phyloP scores from a whole-genome alignment of 768 basidiomycete species.

The Krasilnikovozyma curviuscula region DNA sequence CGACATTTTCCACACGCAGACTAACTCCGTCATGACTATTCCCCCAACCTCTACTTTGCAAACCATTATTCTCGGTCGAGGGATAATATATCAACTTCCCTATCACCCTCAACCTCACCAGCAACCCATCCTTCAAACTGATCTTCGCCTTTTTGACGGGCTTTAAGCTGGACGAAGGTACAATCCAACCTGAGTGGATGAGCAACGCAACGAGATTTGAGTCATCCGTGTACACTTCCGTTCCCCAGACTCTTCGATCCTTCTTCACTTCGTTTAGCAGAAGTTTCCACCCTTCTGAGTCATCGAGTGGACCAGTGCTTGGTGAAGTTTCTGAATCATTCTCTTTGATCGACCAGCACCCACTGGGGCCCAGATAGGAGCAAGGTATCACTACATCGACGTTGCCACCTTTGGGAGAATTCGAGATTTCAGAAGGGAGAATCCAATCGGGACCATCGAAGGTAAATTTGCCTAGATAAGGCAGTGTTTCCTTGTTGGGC shows the following conservation, averaged over 20 bases:
- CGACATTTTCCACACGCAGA: slow-evolving; percentile 25
- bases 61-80: slow-evolving; percentile 23
- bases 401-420: background rate
- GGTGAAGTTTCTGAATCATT: background rate
- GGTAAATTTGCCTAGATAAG: slow-evolving; percentile 6
- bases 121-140: slow-evolving; percentile 12
- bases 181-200: slow-evolving; percentile 30
- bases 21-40: slow-evolving; percentile 31
- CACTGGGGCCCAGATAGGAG: background rate
- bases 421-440: slow-evolving; percentile 2
- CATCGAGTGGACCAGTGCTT: background rate
- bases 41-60: slow-evolving; percentile 29
- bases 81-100: slow-evolving; percentile 27
- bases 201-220: slow-evolving; percentile 27
- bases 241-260: slow-evolving; percentile 28
- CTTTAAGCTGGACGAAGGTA: slow-evolving; percentile 1
- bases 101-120: slow-evolving; percentile 25
- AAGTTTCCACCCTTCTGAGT: slow-evolving; percentile 1
- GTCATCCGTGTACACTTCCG: slow-evolving; percentile 32
- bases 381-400: slow-evolving; percentile 8
- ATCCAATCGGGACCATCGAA: slow-evolving; percentile 7
- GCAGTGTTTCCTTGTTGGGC: background rate
- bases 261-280: slow-evolving; percentile 1
- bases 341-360: slow-evolving; percentile 5
- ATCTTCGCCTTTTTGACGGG: background rate